phyloP scores from a whole-genome alignment of 2,329 filamentous ascomycete species.

The Seiridium unicorne region DNA sequence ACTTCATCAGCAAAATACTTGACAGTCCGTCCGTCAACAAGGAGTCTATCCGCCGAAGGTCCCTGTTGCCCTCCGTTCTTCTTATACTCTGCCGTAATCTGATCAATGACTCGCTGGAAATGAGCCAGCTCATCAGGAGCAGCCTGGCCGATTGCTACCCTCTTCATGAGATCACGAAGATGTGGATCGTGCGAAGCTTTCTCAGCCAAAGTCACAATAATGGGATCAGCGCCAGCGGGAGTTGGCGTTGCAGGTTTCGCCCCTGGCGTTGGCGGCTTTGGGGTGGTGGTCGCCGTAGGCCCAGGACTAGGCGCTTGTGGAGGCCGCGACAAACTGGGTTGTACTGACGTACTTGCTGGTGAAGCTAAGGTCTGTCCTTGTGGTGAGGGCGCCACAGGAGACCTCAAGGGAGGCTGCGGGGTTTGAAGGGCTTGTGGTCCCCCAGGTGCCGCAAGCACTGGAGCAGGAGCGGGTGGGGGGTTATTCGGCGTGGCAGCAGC shows the following conservation, averaged over 20 bases:
- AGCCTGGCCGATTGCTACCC: constrained; percentile 74
- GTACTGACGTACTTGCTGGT: constrained; percentile 22
- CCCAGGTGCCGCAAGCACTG: constrained; percentile 27
- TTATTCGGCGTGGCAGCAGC: constrained; percentile 11
- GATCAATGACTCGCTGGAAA: constrained; percentile 80
- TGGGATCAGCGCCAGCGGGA: constrained; percentile 58
- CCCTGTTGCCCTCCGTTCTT: constrained; percentile 48
- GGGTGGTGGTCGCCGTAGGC: constrained; percentile 10
- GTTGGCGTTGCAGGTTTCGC: constrained; percentile 16
- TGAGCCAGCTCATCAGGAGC: constrained; percentile 68
- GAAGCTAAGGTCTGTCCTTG: constrained; percentile 27
- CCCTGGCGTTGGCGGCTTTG: constrained; percentile 17
- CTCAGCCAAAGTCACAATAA: constrained; percentile 77
- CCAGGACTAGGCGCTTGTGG: constrained; percentile 22
- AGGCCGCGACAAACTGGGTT: constrained; percentile 20
- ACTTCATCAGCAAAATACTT: constrained; percentile 61
- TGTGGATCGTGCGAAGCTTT: constrained; percentile 71
- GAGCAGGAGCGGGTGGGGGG: constrained; percentile 23
- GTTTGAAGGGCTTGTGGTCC: constrained; percentile 19
- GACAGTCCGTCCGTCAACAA: constrained; percentile 55
- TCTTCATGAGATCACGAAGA: constrained; percentile 77
- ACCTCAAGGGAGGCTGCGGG: constrained; percentile 9
- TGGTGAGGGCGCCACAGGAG: constrained; percentile 14
- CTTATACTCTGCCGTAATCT: constrained; percentile 64
- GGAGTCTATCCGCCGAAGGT: constrained; percentile 52